Conservation (phyloP, 148 eudicot species). For the Polygonum aviculare region DNA sequence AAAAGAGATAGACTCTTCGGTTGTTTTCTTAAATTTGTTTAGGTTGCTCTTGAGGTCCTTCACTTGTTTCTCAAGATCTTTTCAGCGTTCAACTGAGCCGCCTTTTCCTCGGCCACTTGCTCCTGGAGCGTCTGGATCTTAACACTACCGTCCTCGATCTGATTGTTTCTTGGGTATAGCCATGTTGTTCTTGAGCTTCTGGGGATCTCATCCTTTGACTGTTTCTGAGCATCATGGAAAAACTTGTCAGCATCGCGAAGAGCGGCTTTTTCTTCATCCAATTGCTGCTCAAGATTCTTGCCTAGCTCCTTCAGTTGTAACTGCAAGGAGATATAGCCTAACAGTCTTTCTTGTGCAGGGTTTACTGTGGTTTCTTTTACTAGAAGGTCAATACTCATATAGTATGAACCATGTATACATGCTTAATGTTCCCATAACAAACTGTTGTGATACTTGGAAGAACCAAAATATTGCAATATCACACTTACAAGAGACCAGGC, state of each 20-base stretch:
- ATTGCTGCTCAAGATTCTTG: constrained; percentile 50
- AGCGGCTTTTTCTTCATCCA: constrained; percentile 74
- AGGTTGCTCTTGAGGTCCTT: constrained; percentile 51
- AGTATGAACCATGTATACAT: too few relatives aligned
- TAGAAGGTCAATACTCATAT: too few relatives aligned
- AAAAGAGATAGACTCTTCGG: too few relatives aligned
- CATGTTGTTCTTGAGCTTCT: neutral
- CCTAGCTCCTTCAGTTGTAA: constrained; percentile 43
- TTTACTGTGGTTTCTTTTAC: too few relatives aligned
- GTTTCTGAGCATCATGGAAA: constrained; percentile 39
- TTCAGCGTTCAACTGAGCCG: constrained; percentile 60
- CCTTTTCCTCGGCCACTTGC: constrained; percentile 69
- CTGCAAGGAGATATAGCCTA: too few relatives aligned
- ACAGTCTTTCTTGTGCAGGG: too few relatives aligned
- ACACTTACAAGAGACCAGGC: too few relatives aligned
- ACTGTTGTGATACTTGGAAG: too few relatives aligned
- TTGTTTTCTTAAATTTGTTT: constrained; percentile 26
- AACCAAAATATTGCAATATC: too few relatives aligned
- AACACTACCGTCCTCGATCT: neutral
- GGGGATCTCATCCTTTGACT: constrained; percentile 51
- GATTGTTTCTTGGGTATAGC: neutral
- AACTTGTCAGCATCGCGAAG: constrained; percentile 49
- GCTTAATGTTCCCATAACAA: too few relatives aligned
- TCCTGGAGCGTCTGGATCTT: constrained; percentile 50
- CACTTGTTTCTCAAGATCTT: constrained; percentile 40